Conservation (phyloP, 1,284 basidiomycete species). For the Lentinula novae-zelandiae region DNA sequence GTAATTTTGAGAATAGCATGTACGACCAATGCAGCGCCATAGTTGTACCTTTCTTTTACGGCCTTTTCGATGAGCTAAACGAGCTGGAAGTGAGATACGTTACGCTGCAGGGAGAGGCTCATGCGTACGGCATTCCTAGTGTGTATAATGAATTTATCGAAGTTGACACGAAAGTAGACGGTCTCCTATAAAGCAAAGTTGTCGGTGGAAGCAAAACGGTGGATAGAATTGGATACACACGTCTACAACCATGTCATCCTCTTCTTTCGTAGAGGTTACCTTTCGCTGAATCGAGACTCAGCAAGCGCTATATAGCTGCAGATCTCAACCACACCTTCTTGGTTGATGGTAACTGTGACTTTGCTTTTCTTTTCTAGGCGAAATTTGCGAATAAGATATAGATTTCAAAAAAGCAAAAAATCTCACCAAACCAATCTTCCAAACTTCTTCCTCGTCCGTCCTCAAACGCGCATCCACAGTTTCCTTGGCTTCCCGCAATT, state of each 20-base stretch:
- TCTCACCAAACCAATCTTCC: conserved; percentile 68
- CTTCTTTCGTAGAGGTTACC: conserved; percentile 34
- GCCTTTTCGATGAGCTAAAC: conserved; percentile 72
- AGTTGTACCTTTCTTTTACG: conserved; percentile 76
- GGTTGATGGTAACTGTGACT: conserved; percentile 49
- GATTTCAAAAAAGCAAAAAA: conserved; percentile 9
- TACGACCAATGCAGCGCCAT: conserved; percentile 67
- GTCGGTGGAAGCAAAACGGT: conserved; percentile 12
- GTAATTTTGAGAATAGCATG: conserved; percentile 69
- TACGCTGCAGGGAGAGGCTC: conserved; percentile 5
- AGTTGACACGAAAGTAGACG: conserved; percentile 82
- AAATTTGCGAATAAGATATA: background rate
- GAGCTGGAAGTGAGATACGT: conserved; percentile 11
- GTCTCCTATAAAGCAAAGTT: conserved; percentile 43
- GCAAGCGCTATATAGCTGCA: background rate
- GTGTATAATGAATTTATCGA: conserved; percentile 84
- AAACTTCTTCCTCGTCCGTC: conserved; percentile 68
- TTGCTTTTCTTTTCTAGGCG: conserved; percentile 38
- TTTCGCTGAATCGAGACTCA: conserved; percentile 43
- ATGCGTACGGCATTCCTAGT: conserved; percentile 78
- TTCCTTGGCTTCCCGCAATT: conserved; percentile 66
- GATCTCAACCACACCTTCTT: conserved; percentile 15
- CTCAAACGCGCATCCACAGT: conserved; percentile 56
- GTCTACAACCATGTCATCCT: conserved; percentile 58
- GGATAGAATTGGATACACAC: conserved; percentile 36